These are phyloP conservation scores for Chlorella sp. DNA, from an alignment of 139 green algal species.

Conservation along the genomic window DNA sequence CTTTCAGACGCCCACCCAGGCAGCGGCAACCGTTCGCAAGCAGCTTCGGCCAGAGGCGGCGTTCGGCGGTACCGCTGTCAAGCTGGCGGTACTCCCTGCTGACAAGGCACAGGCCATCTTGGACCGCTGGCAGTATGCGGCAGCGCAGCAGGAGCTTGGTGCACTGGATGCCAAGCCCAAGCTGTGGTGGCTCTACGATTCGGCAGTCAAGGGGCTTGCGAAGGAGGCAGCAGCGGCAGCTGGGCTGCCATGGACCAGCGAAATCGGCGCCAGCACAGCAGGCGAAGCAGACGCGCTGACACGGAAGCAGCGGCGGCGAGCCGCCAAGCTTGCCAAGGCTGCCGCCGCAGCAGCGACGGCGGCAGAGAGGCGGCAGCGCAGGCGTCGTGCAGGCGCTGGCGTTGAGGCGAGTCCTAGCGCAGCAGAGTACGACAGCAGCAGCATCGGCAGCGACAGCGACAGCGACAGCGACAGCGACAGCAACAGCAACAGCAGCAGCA, in stretches of 20 bases:
- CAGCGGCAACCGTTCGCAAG: background rate
- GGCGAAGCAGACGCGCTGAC: background rate
- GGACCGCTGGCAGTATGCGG: conserved; percentile 29
- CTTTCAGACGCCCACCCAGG: conserved; percentile 5
- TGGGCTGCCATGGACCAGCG: background rate
- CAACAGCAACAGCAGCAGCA: background rate
- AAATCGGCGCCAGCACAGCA: background rate
- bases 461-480: background rate
- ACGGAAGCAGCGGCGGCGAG: background rate
- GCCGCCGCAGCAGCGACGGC: background rate
- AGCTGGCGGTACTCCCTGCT: background rate
- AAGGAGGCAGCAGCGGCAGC: background rate
- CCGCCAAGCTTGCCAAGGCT: background rate
- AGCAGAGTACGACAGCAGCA: background rate
- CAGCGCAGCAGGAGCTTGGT: conserved; percentile 4
- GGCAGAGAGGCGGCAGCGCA: background rate
- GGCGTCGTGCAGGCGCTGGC: background rate
- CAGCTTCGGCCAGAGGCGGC: background rate
- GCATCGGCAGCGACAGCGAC: background rate
- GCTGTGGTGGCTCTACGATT: conserved; percentile 16
- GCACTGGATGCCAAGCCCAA: background rate
- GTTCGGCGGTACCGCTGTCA: conserved; percentile 3
- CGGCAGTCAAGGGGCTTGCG: background rate
- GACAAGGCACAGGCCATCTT: background rate
- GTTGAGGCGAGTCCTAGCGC: background rate